Percentiles rank a stretch among this genome's conserved stretches.
Evolutionary conservation across 495 filamentous ascomycete genomes (phyloP).

Genomic region (Tuber melanosporum): DNA sequence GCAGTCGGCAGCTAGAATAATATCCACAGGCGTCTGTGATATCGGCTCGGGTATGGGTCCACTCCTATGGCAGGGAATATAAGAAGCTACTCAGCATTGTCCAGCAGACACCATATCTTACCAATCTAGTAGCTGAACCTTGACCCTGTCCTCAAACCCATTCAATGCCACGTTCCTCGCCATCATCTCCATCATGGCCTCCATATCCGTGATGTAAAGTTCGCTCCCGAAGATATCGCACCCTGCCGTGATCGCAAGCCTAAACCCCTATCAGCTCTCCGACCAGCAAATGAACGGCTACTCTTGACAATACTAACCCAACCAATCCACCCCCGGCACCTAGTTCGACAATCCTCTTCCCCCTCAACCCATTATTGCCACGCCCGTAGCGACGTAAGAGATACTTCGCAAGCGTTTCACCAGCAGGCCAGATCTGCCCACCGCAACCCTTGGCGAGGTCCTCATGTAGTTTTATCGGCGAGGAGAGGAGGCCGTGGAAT

Average conservation of each 20-base stretch:
- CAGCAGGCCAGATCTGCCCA: slow-evolving; percentile 89
- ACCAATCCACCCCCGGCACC: slow-evolving; percentile 89
- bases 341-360: slow-evolving; percentile 67
- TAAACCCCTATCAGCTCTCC: slow-evolving; percentile 26
- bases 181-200: slow-evolving; percentile 76
- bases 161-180: slow-evolving; percentile 76
- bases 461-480: slow-evolving; percentile 69
- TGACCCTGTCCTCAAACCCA: slow-evolving; percentile 54
- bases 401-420: slow-evolving; percentile 78
- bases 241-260: slow-evolving; percentile 59
- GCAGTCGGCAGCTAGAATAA: slow-evolving; percentile 90
- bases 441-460: slow-evolving; percentile 83
- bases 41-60: slow-evolving; percentile 50
- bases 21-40: slow-evolving; percentile 53
- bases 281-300: slow-evolving; percentile 10
- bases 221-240: slow-evolving; percentile 48
- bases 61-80: slow-evolving; percentile 45
- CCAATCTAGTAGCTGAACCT: slow-evolving; percentile 69
- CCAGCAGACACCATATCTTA: slow-evolving; percentile 44
- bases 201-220: slow-evolving; percentile 76
- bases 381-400: slow-evolving; percentile 52
- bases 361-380: slow-evolving; percentile 14
- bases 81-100: not conserved
- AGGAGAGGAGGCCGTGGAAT: slow-evolving; percentile 65
- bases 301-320: slow-evolving; percentile 46